Evolutionary conservation across 2,329 filamentous ascomycete genomes (phyloP), one percentile per base, ranked within the genome.

Genomic region (Penicillium sclerotiorum): DNA sequence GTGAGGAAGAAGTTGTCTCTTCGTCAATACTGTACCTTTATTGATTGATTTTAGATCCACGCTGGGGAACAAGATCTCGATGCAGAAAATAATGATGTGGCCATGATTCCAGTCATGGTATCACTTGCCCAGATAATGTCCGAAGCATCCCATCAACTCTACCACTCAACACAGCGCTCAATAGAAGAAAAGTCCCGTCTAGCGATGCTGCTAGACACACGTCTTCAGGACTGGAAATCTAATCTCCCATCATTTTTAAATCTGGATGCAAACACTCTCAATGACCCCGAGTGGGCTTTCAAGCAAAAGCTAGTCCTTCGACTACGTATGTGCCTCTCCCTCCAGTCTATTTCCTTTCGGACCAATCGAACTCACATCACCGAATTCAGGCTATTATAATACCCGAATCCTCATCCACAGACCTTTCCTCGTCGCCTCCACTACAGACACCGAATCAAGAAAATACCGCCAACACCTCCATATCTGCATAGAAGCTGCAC

Each of bases 271-370:
- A 47, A 52, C 18, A 51, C 63, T 6, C 36, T 63, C 4, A 60
- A 60, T n/a, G 66, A 69, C 32, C 50, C 62, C 2, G 63, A 67
- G 40, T 65, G 61, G 62, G 61, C 60, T 0, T 61, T 62, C 20
- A 67, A 68, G 41, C 61, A 66, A 45, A 69, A 67, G 42, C 45
- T 67, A 17, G 65, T 67, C 2, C 46, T 69, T 13, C 49, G 55
- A 35, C 39, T 67, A 37, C 57, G 65, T 60, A 21, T 15, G 43
- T 27, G 3, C 13, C n/a, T 15, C 20, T 7, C 13, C 20, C 18
- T n/a, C 12, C 11, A n/a, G n/a, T 17, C 28, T 1, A 6, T 17
- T 8, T 8, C 11, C 4, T 5, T 1, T 9, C 12, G 11, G 20
- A 13, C n/a, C n/a, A 17, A 4, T 21, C 18, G 2, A 33, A 32